These are phyloP conservation scores for Bremia lactucae DNA, from an alignment of 352 stramenopile genomes.

Conservation along the genomic window DNA sequence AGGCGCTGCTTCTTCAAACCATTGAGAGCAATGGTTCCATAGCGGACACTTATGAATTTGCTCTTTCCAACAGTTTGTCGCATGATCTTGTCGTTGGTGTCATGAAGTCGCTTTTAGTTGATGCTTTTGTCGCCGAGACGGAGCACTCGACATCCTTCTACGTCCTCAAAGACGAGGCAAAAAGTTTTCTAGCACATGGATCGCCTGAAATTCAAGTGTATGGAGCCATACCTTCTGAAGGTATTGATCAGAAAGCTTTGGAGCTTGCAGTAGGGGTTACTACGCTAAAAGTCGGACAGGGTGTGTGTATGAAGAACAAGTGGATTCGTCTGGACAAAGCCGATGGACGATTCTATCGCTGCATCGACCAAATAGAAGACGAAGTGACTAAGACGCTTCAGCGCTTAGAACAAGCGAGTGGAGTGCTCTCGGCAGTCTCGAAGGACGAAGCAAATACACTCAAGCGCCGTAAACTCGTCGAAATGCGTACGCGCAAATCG, in stretches of 20 bases:
- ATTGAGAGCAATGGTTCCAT: slow-evolving; percentile 34
- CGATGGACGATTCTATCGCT: slow-evolving; percentile 80
- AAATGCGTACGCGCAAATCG: slow-evolving; percentile 87
- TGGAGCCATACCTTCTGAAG: slow-evolving; percentile 59
- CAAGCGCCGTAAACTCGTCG: slow-evolving; percentile 75
- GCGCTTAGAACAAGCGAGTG: slow-evolving; percentile 52
- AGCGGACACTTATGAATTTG: slow-evolving; percentile 81
- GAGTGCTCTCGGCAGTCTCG: slow-evolving; percentile 55
- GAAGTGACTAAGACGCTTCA: slow-evolving; percentile 79
- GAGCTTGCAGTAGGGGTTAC: slow-evolving; percentile 76
- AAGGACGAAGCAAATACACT: slow-evolving; percentile 68
- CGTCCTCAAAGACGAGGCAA: slow-evolving; percentile 87
- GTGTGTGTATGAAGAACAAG: slow-evolving; percentile 97
- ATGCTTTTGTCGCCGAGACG: slow-evolving; percentile 85
- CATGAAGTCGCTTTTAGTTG: slow-evolving; percentile 92
- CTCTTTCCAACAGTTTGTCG: slow-evolving; percentile 59
- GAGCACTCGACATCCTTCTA: slow-evolving; percentile 86
- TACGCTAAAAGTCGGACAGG: slow-evolving; percentile 92
- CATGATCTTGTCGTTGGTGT: slow-evolving; percentile 91
- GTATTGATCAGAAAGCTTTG: slow-evolving; percentile 66
- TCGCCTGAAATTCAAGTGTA: slow-evolving; percentile 82
- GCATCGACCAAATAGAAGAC: slow-evolving; percentile 53
- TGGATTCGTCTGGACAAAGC: slow-evolving; percentile 93
- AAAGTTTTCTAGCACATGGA: slow-evolving; percentile 53
- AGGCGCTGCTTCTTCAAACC: slow-evolving; percentile 55